phyloP scores from a whole-genome alignment of 176 grass and related monocot genomes.

The Bromus sterilis region DNA sequence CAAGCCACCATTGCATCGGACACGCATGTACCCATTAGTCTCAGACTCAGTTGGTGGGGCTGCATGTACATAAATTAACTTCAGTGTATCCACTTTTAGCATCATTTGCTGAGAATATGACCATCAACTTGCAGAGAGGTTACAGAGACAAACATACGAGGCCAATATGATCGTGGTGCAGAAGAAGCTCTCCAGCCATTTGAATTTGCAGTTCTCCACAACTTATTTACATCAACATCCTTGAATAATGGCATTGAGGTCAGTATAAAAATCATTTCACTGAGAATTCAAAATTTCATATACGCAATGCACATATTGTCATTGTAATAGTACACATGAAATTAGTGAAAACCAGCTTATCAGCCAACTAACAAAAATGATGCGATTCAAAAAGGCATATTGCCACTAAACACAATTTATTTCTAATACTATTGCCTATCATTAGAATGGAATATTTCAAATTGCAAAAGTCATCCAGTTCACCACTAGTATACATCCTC shows the following conservation, averaged over 20 bases:
- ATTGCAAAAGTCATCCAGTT: neutral
- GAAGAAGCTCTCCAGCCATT: conserved; percentile 88
- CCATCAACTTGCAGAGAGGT: neutral
- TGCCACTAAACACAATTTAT: neutral
- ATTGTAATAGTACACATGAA: neutral
- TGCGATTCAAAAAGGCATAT: neutral
- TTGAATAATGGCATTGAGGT: conserved; percentile 27
- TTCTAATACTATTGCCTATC: neutral
- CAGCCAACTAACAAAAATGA: neutral
- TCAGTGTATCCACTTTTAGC: conserved; percentile 16
- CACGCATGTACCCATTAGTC: conserved; percentile 78
- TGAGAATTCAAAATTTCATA: neutral
- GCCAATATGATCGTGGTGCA: conserved; percentile 76
- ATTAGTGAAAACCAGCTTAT: neutral
- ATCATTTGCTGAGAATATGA: neutral
- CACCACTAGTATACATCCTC: neutral
- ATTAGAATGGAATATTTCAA: neutral
- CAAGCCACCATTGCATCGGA: conserved; percentile 93
- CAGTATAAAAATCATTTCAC: conserved; percentile 10
- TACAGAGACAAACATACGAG: conserved; percentile 40
- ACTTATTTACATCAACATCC: conserved; percentile 69
- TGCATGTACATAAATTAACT: conserved; percentile 38
- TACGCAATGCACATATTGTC: neutral
- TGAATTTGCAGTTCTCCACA: conserved; percentile 70
- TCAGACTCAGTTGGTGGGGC: conserved; percentile 67